Percentiles rank a stretch among this genome's conserved stretches.
These are phyloP conservation scores for Fagopyrum tataricum DNA, from an alignment of 148 eudicot species.

Conservation along the genomic window DNA sequence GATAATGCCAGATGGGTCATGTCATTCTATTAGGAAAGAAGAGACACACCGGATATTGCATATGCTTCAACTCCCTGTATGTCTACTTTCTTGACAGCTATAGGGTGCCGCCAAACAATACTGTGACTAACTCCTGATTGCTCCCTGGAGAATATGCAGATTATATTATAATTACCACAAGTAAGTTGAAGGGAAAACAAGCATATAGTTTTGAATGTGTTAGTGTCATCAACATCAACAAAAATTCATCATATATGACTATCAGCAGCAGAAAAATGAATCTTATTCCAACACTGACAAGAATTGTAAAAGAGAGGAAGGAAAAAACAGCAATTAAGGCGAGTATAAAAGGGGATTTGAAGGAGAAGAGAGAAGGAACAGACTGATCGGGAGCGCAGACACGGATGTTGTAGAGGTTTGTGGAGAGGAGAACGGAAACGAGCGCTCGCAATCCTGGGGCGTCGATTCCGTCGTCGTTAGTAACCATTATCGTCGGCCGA, in stretches of 20 bases:
- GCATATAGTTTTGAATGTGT: background rate
- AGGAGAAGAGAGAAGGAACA: slow-evolving; percentile 11
- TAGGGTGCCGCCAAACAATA: slow-evolving; percentile 60
- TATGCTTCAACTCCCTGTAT: slow-evolving; percentile 77
- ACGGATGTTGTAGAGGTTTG: slow-evolving; percentile 47
- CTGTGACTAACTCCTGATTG: slow-evolving; percentile 86
- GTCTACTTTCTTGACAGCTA: slow-evolving; percentile 59
- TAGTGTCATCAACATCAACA: slow-evolving; percentile 1
- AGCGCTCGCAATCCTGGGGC: slow-evolving; percentile 81
- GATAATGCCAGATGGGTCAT: background rate
- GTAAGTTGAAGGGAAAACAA: too few species aligned
- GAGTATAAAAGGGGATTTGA: background rate
- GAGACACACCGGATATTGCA: slow-evolving; percentile 67
- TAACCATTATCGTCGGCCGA: slow-evolving; percentile 67
- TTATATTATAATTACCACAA: background rate
- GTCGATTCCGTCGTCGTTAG: slow-evolving; percentile 92
- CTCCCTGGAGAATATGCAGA: slow-evolving; percentile 44
- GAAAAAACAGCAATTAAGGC: background rate
- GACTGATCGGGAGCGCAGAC: slow-evolving; percentile 96
- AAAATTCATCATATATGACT: background rate
- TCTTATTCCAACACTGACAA: background rate
- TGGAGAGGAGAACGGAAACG: slow-evolving; percentile 61
- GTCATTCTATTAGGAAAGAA: background rate
- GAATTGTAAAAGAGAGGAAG: background rate
- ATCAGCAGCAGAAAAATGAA: background rate